phyloP scores from a whole-genome alignment of 140 eudicot genomes.

The Anethum foeniculum region DNA sequence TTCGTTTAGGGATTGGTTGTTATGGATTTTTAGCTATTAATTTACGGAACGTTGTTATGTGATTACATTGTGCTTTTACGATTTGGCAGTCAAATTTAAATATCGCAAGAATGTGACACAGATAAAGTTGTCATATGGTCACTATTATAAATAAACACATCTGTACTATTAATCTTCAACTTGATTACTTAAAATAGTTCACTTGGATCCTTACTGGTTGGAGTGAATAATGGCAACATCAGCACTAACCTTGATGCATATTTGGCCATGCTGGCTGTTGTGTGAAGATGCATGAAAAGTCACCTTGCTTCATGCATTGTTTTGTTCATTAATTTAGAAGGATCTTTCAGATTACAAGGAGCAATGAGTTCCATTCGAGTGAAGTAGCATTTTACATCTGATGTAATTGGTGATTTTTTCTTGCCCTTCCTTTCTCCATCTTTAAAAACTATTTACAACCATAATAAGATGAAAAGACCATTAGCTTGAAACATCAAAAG shows the following conservation, averaged over 20 bases:
- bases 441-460: conserved; percentile 54
- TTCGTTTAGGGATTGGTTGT: no score
- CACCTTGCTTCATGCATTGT: conserved; percentile 56
- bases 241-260: conserved; percentile 22
- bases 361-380: conserved; percentile 40
- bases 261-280: conserved; percentile 46
- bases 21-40: no score
- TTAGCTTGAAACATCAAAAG: not conserved
- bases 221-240: not conserved
- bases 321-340: conserved; percentile 26
- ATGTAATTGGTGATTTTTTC: conserved; percentile 26
- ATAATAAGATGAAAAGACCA: not conserved
- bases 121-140: no score
- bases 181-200: no score
- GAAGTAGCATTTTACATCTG: conserved; percentile 54
- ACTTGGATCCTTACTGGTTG: no score
- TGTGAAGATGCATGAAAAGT: conserved; percentile 76
- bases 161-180: no score
- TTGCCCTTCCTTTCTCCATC: conserved; percentile 48
- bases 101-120: no score
- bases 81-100: no score
- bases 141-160: no score
- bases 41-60: no score
- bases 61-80: no score
- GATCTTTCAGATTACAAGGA: conserved; percentile 18